These are phyloP conservation scores for Cyberlindnera galapagoensis DNA, from an alignment of 805 yeast species.

Conservation along the genomic window DNA sequence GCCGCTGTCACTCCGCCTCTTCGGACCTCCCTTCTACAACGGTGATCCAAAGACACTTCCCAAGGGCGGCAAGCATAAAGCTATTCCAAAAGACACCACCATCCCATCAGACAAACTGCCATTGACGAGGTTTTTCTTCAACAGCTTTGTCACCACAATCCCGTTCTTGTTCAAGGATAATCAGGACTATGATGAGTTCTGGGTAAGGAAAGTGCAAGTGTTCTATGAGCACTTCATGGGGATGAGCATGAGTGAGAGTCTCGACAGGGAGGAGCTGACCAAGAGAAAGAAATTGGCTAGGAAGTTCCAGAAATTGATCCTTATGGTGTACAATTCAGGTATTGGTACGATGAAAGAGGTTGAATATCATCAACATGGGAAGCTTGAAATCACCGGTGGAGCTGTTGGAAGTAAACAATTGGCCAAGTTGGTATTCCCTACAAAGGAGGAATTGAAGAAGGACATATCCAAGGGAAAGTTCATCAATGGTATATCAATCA, in stretches of 20 bases:
- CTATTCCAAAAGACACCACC: conserved; percentile 18
- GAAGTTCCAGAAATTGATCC: conserved; percentile 55
- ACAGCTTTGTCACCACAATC: conserved; percentile 55
- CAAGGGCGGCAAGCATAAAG: background rate
- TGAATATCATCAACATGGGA: conserved; percentile 35
- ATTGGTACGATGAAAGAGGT: conserved; percentile 55
- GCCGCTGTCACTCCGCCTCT: conserved; percentile 53
- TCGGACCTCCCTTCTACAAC: conserved; percentile 72
- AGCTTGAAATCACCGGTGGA: conserved; percentile 22
- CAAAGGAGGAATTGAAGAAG: conserved; percentile 30
- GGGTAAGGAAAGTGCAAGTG: conserved; percentile 75
- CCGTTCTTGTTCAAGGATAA: conserved; percentile 56
- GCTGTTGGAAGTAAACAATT: conserved; percentile 26
- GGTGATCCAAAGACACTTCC: conserved; percentile 33
- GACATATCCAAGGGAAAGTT: conserved; percentile 27
- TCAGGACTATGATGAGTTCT: conserved; percentile 52
- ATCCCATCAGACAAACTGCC: conserved; percentile 45
- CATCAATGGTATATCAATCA: conserved; percentile 54
- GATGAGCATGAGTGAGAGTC: conserved; percentile 63
- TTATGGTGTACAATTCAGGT: conserved; percentile 71
- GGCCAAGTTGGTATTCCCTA: conserved; percentile 32
- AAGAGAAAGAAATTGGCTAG: conserved; percentile 58
- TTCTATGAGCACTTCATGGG: conserved; percentile 74
- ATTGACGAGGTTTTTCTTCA: conserved; percentile 57
- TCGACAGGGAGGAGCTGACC: conserved; percentile 70